A percentile compares a stretch with the other conserved stretches of the same genome.
Evolutionary conservation across 805 yeast genomes (phyloP).

Genomic region (Kuraishia floccosa): DNA sequence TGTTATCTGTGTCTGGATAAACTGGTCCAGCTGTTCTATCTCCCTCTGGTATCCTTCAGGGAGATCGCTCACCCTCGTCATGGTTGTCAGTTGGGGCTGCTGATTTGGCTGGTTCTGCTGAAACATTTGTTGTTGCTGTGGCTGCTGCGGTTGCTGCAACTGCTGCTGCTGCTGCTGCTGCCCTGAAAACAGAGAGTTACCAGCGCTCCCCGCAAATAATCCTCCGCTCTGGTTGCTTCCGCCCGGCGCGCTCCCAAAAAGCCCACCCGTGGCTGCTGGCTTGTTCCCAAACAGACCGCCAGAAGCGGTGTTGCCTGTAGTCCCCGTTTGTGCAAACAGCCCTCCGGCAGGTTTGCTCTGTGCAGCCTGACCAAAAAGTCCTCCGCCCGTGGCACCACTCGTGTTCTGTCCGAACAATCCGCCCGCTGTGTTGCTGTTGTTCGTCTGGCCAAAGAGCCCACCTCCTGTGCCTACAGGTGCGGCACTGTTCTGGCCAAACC

Average conservation of each 20-base stretch:
- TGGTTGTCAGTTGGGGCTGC: conserved; percentile 45
- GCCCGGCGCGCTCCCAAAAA: conserved; percentile 11
- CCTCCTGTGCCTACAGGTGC: conserved; percentile 12
- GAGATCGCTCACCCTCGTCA: conserved; percentile 65
- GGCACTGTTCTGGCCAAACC: conserved; percentile 7
- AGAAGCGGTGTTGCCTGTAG: conserved; percentile 7
- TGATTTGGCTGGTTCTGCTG: conserved; percentile 20
- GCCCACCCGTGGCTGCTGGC: conserved; percentile 4
- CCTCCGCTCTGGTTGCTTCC: conserved; percentile 8
- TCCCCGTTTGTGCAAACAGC: conserved; percentile 13
- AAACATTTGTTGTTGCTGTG: conserved; percentile 12
- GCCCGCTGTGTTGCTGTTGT: conserved; percentile 5
- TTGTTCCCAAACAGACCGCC: conserved; percentile 22
- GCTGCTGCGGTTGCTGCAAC: conserved; percentile 20
- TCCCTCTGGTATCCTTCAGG: conserved; percentile 64
- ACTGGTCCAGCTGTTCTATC: conserved; percentile 58
- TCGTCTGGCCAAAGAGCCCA: conserved; percentile 23
- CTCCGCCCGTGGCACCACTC: conserved; percentile 10
- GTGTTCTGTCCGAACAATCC: conserved; percentile 11
- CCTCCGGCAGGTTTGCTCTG: conserved; percentile 11
- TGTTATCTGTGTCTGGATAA: conserved; percentile 62
- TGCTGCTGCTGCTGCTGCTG: conserved; percentile 22
- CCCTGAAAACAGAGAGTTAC: conserved; percentile 8
- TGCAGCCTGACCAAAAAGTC: conserved; percentile 15
- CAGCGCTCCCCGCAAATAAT: conserved; percentile 1